A percentile compares a stretch with the other conserved stretches of the same genome.
These are phyloP conservation scores for Zychaea mexicana DNA, from an alignment of 371 early-diverging fungal genomes.

Conservation along the genomic window DNA sequence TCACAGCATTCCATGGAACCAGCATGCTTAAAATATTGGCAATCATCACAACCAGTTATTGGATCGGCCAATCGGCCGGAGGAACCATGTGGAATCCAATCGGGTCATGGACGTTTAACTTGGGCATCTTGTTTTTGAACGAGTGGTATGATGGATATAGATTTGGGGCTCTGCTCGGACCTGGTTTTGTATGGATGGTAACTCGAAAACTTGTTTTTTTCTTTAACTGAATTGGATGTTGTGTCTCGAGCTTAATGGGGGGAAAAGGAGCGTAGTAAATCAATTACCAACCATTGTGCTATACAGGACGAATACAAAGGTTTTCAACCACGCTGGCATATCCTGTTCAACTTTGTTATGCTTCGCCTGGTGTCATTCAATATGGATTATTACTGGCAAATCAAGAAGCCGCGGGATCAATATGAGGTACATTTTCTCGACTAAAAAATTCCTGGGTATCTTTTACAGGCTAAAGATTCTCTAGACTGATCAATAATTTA, in stretches of 20 bases:
- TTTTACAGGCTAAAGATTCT: neutral
- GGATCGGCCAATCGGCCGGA: constrained; percentile 54
- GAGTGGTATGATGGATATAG: constrained; percentile 73
- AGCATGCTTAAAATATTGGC: constrained; percentile 72
- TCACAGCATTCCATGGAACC: constrained; percentile 55
- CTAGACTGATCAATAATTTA: neutral
- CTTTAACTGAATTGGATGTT: too few relatives aligned
- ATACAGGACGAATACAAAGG: constrained; percentile 64
- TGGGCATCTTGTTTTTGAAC: constrained; percentile 76
- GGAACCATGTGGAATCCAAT: constrained; percentile 62
- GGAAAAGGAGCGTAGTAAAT: neutral
- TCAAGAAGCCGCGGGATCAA: constrained; percentile 19
- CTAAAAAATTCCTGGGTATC: too few relatives aligned
- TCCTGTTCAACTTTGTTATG: constrained; percentile 88
- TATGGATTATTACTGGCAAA: constrained; percentile 91
- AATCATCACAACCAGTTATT: constrained; percentile 65
- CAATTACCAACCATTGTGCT: neutral
- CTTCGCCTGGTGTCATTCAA: constrained; percentile 89
- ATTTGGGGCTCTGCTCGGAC: constrained; percentile 56
- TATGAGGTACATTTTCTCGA: constrained; percentile 12
- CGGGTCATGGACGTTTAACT: constrained; percentile 79
- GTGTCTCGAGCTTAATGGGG: too few relatives aligned
- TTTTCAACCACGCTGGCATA: constrained; percentile 80
- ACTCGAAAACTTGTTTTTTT: too few relatives aligned
- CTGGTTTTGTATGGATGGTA: constrained; percentile 73